Evolutionary conservation across 306 rosid species (phyloP), one percentile per base, ranked within the genome.

Genomic region (Ormosia semicastrata): DNA sequence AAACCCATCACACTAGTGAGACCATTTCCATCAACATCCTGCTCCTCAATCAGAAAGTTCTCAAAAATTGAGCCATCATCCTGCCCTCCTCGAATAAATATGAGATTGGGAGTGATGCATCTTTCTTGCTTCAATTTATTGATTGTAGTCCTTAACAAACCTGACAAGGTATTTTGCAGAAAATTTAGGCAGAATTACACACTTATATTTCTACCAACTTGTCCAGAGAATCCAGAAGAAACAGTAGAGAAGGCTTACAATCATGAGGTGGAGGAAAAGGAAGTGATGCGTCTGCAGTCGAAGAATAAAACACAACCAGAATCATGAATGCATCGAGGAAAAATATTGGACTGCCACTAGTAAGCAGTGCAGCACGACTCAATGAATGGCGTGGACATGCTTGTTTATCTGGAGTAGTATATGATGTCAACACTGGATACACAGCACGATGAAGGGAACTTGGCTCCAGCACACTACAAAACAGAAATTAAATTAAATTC

Each of bases 181-280:
- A 44, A 68, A 49, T 32, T 76, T 74, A 88, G 83, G 78, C 56
- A 64, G 47, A 77, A 36, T 36, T 36, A 11, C 15, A 18, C 15
- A 43, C 40, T 43, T 39, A 50, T 52, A 84, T 50, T 65, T 62
- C 47, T 65, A 73, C 39, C 12, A 77, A 39, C n/a, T 44, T 50
- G 59, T 29, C 50, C 44, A 46, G 66, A 66, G 77, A 74, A 47
- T 70, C 56, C 49, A 57, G 71, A 66, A 76, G 11, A 12, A 39
- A 60, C 12, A 14, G 18, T 17, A 39, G 29, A 82, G 54, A 71
- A 41, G 59, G 77, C 94, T 93, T 85, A 95, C 98, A 95, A 68
- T 93, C 97, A 53, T 95, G 98, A 58, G 97, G 98, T 43, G 98
- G 98, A 85, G 98, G 98, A 83, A 85, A 95, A 73, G 94, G 95